Base-by-base conservation (phyloP, 2,329 filamentous ascomycete genomes). In the Xylaria sp. region DNA sequence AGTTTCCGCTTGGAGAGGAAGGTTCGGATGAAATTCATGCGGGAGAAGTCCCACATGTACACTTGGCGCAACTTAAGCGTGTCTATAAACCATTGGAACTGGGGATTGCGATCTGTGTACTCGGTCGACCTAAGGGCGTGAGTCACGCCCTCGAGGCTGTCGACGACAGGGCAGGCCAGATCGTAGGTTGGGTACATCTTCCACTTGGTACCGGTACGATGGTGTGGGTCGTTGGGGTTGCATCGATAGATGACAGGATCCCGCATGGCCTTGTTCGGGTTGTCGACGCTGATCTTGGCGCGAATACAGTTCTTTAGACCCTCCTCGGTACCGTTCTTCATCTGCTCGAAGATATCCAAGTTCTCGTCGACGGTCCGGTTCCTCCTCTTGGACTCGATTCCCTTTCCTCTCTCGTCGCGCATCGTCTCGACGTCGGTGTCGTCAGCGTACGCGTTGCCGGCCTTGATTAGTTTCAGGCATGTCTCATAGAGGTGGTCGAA, bases 171-270 rank as follows among this genome's bases (percentile, higher is more conserved):
- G 81, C 92, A 94, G 71, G 92, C 92, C 78, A 95, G 93, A 79
- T 96, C 93, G 83, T 96, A 96, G 72, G 91, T 95, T 40, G 92
- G 92, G 81, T 95, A 95, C 78, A 93, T 91, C 83, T 94, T 95
- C 92, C 92, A 95, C 70, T 86, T 89, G 66, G 84, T 87, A 38
- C 92, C 92, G 1, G 93, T 96, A 74, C 93, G 89, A 83, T 96
- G 93, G 80, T 96, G 92, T 23, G 85, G 74, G 57, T 85, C 83
- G 66, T 85, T 85, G 69, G 84, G 76, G 79, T 97, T 97, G 88
- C 94, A 97, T 73, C 96, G 91, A 86, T 97, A 98, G 80, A 99
- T 97, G 81, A 98, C 94, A 13, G 96, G 96, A 80, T 99, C 96
- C 73, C 96, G 89, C 88, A 98, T 90, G 62, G 96, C 93, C 82